These are phyloP conservation scores for Tilletia caries DNA, from an alignment of 1,284 basidiomycete genomes.

Conservation along the genomic window DNA sequence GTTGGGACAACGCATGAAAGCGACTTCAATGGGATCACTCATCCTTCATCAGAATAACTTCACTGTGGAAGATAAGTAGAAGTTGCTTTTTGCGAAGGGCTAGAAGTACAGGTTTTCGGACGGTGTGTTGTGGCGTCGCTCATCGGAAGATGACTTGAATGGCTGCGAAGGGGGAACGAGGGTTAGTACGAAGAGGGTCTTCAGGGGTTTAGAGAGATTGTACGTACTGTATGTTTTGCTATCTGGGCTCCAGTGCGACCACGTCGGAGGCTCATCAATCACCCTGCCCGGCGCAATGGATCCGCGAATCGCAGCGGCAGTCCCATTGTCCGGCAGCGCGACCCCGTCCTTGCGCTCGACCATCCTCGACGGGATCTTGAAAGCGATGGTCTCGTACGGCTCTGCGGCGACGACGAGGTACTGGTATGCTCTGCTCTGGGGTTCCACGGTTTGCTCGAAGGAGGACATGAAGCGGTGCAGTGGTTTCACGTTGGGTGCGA, in stretches of 20 bases:
- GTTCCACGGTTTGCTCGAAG: slow-evolving; percentile 90
- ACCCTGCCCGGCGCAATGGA: slow-evolving; percentile 71
- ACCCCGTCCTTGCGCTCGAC: background rate
- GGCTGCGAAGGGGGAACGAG: slow-evolving; percentile 10
- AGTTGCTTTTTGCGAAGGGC: no score
- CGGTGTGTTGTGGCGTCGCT: background rate
- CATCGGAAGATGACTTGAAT: slow-evolving; percentile 43
- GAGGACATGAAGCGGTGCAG: slow-evolving; percentile 93
- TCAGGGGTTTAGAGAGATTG: background rate
- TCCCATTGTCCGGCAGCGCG: background rate
- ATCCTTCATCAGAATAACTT: background rate
- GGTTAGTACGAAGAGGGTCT: background rate
- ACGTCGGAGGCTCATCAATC: slow-evolving; percentile 64
- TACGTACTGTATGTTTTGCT: slow-evolving; percentile 37
- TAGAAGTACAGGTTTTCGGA: background rate
- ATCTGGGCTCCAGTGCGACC: slow-evolving; percentile 47
- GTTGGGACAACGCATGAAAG: background rate
- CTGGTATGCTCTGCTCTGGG: slow-evolving; percentile 91
- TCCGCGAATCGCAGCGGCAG: background rate
- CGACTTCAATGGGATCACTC: background rate
- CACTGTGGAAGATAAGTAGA: background rate
- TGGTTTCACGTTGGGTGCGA: slow-evolving; percentile 76
- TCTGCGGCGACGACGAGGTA: slow-evolving; percentile 97
- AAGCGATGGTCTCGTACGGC: slow-evolving; percentile 97
- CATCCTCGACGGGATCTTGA: slow-evolving; percentile 60